These are phyloP conservation scores for Blastobotrys capitulatus DNA, from an alignment of 1,139 yeast species.

Conservation along the genomic window DNA sequence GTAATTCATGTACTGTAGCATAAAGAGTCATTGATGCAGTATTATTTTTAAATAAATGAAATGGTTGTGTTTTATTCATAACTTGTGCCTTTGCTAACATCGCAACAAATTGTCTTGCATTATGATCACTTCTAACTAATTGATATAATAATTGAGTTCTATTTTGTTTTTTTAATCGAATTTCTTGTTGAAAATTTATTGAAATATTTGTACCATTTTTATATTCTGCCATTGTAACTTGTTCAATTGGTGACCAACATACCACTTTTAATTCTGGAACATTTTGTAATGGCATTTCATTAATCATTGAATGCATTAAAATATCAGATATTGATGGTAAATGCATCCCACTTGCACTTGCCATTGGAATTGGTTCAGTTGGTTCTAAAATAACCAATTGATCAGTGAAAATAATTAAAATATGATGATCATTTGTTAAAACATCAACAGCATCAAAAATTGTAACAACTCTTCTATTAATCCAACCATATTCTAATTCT, in stretches of 20 bases:
- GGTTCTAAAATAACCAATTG: slow-evolving; percentile 56
- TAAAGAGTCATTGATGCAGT: slow-evolving; percentile 47
- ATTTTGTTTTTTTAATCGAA: slow-evolving; percentile 8
- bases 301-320: slow-evolving; percentile 81
- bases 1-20: slow-evolving; percentile 73
- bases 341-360: slow-evolving; percentile 37
- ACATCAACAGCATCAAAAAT: slow-evolving; percentile 58
- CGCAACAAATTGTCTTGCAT: slow-evolving; percentile 50
- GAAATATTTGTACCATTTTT: slow-evolving; percentile 18
- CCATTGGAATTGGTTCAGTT: slow-evolving; percentile 28
- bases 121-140: slow-evolving; percentile 32
- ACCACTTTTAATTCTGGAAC: slow-evolving; percentile 66
- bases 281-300: slow-evolving; percentile 71
- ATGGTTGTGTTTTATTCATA: slow-evolving; percentile 73
- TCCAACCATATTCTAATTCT: slow-evolving; percentile 84
- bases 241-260: slow-evolving; percentile 63
- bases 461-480: slow-evolving; percentile 76
- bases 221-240: slow-evolving; percentile 33
- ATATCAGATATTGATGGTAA: slow-evolving; percentile 69
- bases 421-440: slow-evolving; percentile 32
- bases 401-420: slow-evolving; percentile 77
- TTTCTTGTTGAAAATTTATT: slow-evolving; percentile 10
- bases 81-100: slow-evolving; percentile 72
- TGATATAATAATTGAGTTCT: slow-evolving; percentile 27
- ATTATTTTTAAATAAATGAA: slow-evolving; percentile 63